Conservation (phyloP, 176 grass and related monocot species). For the Triticum monococcum region DNA sequence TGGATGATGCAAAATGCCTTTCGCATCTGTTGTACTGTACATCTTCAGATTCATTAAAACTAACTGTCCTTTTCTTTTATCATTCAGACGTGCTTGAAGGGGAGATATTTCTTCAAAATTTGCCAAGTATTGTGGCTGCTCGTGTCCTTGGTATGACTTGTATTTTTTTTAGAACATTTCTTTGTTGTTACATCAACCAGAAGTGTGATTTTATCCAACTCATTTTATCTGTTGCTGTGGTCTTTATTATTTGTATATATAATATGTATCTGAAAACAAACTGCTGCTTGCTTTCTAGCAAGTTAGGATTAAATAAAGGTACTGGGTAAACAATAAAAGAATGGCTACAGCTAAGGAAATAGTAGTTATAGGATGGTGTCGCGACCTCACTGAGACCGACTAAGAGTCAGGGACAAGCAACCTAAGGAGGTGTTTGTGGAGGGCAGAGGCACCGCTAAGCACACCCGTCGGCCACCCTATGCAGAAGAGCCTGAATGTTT, state of each 20-base stretch:
- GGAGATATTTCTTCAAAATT: constrained; percentile 99
- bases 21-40: not conserved
- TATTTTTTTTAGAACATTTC: not conserved
- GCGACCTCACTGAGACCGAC: not conserved
- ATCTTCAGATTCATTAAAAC: not conserved
- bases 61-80: constrained; percentile 36
- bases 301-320: constrained; percentile 8
- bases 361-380: not conserved
- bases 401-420: not conserved
- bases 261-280: not conserved
- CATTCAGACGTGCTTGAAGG: constrained; percentile 88
- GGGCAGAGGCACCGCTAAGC: not conserved
- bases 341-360: not conserved
- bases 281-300: not conserved
- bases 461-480: not conserved
- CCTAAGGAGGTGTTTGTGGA: not conserved
- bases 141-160: constrained; percentile 69
- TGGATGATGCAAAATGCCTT: not conserved
- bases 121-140: constrained; percentile 90
- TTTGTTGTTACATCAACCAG: not conserved
- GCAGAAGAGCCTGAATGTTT: not conserved
- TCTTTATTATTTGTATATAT: constrained; percentile 2
- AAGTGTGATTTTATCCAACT: not conserved
- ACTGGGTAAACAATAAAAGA: not conserved
- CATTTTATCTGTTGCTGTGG: not conserved